phyloP scores from a whole-genome alignment of 768 basidiomycete species.

The Boletales sp. region DNA sequence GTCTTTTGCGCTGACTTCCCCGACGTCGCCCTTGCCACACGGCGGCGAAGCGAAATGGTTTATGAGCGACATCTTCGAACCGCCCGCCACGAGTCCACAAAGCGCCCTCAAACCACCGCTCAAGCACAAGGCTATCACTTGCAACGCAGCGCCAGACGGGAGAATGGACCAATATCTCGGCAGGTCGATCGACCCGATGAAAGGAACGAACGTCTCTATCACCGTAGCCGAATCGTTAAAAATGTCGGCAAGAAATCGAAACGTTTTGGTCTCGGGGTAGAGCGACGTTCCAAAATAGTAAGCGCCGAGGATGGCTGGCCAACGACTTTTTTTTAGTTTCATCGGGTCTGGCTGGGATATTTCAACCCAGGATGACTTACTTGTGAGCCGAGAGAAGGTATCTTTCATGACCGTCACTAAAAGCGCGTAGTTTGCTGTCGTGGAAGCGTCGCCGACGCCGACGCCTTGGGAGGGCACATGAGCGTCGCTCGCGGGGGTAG shows the following conservation, averaged over 20 bases:
- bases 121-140: conserved; percentile 50
- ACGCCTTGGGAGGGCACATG: conserved; percentile 39
- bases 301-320: conserved; percentile 57
- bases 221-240: conserved; percentile 60
- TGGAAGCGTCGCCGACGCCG: conserved; percentile 64
- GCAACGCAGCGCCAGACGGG: conserved; percentile 32
- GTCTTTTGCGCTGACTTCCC: conserved; percentile 71
- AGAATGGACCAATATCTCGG: conserved; percentile 33
- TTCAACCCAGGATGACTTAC: conserved; percentile 33
- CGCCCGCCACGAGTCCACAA: conserved; percentile 60
- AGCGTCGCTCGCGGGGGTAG: not conserved
- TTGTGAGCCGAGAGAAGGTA: conserved; percentile 57
- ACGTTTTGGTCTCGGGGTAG: conserved; percentile 68
- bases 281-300: conserved; percentile 62
- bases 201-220: conserved; percentile 58
- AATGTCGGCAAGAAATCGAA: conserved; percentile 63
- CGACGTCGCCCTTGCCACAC: conserved; percentile 55
- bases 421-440: conserved; percentile 62
- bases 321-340: not conserved
- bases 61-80: conserved; percentile 67
- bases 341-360: not conserved
- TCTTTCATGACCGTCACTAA: conserved; percentile 64
- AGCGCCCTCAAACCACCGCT: conserved; percentile 57
- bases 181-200: conserved; percentile 36
- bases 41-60: conserved; percentile 59